Conservation (phyloP, 2,329 filamentous ascomycete genomes). For the Ophiostoma fasciatum region DNA sequence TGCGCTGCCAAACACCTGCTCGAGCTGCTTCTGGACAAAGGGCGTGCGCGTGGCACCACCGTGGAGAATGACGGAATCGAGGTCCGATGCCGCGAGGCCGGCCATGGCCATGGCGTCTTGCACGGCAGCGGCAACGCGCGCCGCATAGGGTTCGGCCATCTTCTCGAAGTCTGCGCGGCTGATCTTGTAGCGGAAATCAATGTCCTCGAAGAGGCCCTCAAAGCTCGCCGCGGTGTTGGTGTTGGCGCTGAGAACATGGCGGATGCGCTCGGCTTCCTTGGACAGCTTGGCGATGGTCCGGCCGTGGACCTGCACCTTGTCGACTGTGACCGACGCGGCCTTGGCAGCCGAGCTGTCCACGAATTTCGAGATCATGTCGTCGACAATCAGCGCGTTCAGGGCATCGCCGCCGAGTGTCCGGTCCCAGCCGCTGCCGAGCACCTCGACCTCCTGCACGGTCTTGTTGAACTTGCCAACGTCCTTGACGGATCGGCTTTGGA, state of each 20-base stretch:
- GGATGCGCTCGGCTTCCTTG: conserved; percentile 77
- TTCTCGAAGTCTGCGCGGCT: conserved; percentile 67
- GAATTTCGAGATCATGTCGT: conserved; percentile 77
- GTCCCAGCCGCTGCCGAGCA: conserved; percentile 79
- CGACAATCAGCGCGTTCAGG: conserved; percentile 73
- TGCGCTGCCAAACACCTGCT: conserved; percentile 53
- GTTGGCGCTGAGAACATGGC: conserved; percentile 90
- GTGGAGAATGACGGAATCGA: conserved; percentile 86
- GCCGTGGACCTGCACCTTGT: conserved; percentile 57
- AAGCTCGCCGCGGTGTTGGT: conserved; percentile 66
- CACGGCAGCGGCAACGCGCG: conserved; percentile 54
- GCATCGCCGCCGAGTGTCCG: conserved; percentile 77
- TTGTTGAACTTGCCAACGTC: conserved; percentile 90
- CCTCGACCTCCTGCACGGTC: conserved; percentile 88
- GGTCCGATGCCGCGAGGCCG: conserved; percentile 55
- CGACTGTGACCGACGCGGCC: conserved; percentile 44
- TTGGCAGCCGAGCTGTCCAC: conserved; percentile 53
- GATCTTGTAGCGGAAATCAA: conserved; percentile 89
- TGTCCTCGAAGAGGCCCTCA: conserved; percentile 78
- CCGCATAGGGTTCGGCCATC: conserved; percentile 51
- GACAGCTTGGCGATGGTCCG: conserved; percentile 78
- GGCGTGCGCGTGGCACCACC: conserved; percentile 83
- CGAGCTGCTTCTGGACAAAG: conserved; percentile 82
- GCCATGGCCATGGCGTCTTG: conserved; percentile 60
- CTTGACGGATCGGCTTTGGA: conserved; percentile 81